Base-by-base conservation (phyloP, 768 basidiomycete species). In the Suillus tomentosus region DNA sequence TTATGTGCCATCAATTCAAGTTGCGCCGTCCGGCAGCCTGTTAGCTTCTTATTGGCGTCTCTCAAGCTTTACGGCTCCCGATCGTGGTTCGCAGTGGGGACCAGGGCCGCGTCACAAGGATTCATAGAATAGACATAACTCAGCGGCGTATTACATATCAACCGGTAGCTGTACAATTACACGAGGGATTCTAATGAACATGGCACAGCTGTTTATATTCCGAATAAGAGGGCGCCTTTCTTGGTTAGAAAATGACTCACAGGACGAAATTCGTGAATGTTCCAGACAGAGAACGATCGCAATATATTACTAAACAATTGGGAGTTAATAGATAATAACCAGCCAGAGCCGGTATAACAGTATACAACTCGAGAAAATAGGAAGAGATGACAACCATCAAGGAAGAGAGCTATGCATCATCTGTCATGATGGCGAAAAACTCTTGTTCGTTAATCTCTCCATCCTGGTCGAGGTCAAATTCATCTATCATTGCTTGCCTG, bases 401-500 rank as follows among this genome's bases (percentile, higher is more conserved):
- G 39, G 37, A 58, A 45, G 15, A 53, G 42, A 59, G 47, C 57
- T 79, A 92, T 74, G 89, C 82, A 65, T 96, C 95, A 77, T 97
- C 95, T 27, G 92, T 92, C 96, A 98, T 95, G 75, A 98, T 96
- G 51, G 92, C 90, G 70, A 96, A 88, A 80, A 99, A 99, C 77
- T 99, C 97, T 72, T 93, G 88, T 74, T 96, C 91, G 73, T 88
- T 95, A 76, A 99, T 99, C 80, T 96, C 96, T 36, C 96, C 95
- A 69, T 99, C 97, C 75, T 95, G 90, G 79, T 99, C 97, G 31
- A 99, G 87, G 77, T 99, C 97, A 73, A 99, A 99, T 78, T 99
- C 97, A 71, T 99, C 97, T 73, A 99, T 99, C 97, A 99, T 99
- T 27, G 97, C 97, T 87, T 98, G 95, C 69, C 96, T 98, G 69